phyloP scores from a whole-genome alignment of 164 flowering plant species.

The Saururus chinensis region DNA sequence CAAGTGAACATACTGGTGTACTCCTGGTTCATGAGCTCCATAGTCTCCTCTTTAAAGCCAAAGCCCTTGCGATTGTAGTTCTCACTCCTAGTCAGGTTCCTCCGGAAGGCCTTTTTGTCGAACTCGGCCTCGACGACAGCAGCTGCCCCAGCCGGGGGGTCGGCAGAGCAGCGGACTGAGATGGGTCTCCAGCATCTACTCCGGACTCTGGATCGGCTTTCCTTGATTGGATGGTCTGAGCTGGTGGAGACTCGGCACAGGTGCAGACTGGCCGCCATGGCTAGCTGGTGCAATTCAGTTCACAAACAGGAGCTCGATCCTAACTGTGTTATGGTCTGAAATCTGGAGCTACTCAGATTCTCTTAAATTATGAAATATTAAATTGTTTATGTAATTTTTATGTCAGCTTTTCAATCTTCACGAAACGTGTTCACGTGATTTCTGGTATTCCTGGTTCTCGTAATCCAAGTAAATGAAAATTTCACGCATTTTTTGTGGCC shows the following conservation, averaged over 20 bases:
- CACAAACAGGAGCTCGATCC: no score
- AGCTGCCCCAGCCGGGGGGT: conserved; percentile 12
- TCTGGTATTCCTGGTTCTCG: no score
- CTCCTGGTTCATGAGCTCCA: conserved; percentile 76
- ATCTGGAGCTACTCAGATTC: no score
- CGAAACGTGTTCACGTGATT: neutral
- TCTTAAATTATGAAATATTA: no score
- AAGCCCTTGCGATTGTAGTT: conserved; percentile 84
- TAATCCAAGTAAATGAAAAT: no score
- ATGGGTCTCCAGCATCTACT: conserved; percentile 24
- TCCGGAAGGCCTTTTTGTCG: conserved; percentile 73
- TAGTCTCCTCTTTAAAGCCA: conserved; percentile 78
- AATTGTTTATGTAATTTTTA: neutral
- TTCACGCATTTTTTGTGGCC: neutral
- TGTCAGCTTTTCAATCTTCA: neutral
- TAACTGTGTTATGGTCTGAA: neutral
- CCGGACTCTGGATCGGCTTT: conserved; percentile 11
- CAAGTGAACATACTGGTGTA: conserved; percentile 55
- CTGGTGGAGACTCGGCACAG: conserved; percentile 31
- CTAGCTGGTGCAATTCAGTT: neutral
- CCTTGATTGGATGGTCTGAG: conserved; percentile 22
- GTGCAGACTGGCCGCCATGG: conserved; percentile 59
- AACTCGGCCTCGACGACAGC: conserved; percentile 43
- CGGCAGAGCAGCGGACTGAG: conserved; percentile 46
- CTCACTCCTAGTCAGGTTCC: conserved; percentile 73